Evolutionary conservation across 2,329 filamentous ascomycete genomes (phyloP).

Genomic region (Colletotrichum karsti): DNA sequence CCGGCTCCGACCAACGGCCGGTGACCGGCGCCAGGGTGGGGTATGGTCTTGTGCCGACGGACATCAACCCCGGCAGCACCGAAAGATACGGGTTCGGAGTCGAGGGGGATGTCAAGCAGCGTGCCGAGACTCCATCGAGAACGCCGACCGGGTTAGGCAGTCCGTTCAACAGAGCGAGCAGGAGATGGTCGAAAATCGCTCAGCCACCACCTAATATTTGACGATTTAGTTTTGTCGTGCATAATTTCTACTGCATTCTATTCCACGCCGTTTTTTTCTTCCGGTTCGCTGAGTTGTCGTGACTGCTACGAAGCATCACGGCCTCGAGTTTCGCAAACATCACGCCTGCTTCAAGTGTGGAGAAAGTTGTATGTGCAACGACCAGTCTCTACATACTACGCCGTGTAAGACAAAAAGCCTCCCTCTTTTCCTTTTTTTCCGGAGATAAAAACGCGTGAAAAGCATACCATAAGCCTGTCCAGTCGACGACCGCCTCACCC

Average conservation of each 20-base stretch:
- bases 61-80: slow-evolving; percentile 30
- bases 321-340: too few relatives aligned
- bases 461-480: neutral
- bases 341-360: neutral
- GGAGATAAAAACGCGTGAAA: neutral
- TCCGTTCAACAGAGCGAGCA: slow-evolving; percentile 8
- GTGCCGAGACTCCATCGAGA: slow-evolving; percentile 6
- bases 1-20: slow-evolving; percentile 18
- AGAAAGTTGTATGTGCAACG: neutral
- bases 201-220: neutral
- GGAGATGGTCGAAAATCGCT: slow-evolving; percentile 21
- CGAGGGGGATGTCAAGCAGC: slow-evolving; percentile 38
- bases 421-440: neutral
- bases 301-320: too few relatives aligned
- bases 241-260: neutral
- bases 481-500: neutral
- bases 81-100: slow-evolving; percentile 40
- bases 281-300: too few relatives aligned
- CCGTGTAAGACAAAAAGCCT: neutral
- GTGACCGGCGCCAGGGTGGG: slow-evolving; percentile 24
- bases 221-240: neutral
- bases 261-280: too few relatives aligned
- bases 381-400: neutral
- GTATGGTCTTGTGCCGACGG: slow-evolving; percentile 29
- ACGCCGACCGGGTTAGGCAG: slow-evolving; percentile 15